Evolutionary conservation across 2,329 filamentous ascomycete species (phyloP).

Genomic region (Sporothrix brasiliensis): DNA sequence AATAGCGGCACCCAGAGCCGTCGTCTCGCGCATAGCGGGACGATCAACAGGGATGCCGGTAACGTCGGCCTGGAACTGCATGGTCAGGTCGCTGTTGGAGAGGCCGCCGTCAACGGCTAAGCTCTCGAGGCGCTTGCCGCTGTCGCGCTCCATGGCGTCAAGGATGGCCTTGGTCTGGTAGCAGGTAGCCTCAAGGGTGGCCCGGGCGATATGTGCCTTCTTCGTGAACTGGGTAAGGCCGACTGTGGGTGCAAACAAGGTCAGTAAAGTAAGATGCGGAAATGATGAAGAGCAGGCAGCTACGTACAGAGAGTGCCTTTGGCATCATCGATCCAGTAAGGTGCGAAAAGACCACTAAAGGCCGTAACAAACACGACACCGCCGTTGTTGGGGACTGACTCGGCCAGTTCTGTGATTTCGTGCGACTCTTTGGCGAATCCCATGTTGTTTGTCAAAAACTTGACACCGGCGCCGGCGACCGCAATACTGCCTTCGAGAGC

Average conservation of each 20-base stretch:
- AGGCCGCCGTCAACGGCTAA: slow-evolving; percentile 88
- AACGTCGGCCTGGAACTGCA: slow-evolving; percentile 89
- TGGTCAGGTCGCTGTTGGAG: slow-evolving; percentile 84
- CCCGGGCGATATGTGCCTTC: slow-evolving; percentile 82
- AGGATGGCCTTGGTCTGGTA: slow-evolving; percentile 91
- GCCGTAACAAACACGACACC: slow-evolving; percentile 87
- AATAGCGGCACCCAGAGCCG: slow-evolving; percentile 83
- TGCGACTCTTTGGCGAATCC: slow-evolving; percentile 58
- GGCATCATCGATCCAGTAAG: slow-evolving; percentile 93
- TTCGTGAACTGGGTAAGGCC: slow-evolving; percentile 85
- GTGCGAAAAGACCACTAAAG: slow-evolving; percentile 87
- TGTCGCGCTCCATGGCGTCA: slow-evolving; percentile 88
- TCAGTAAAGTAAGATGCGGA: neutral
- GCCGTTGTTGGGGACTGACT: slow-evolving; percentile 68
- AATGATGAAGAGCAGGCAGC: slow-evolving; percentile 40
- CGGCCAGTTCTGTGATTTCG: slow-evolving; percentile 56
- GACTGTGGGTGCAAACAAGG: slow-evolving; percentile 49
- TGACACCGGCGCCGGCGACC: slow-evolving; percentile 78
- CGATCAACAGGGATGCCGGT: slow-evolving; percentile 80
- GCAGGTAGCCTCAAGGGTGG: slow-evolving; percentile 86
- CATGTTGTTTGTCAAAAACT: slow-evolving; percentile 69
- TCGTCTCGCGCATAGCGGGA: slow-evolving; percentile 87
- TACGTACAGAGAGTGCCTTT: slow-evolving; percentile 77
- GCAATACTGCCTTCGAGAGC: slow-evolving; percentile 83
- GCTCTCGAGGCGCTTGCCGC: slow-evolving; percentile 70